Percentiles rank a stretch among this genome's conserved stretches.
Conservation (phyloP, 148 eudicot genomes). For the Spergularia marina region DNA sequence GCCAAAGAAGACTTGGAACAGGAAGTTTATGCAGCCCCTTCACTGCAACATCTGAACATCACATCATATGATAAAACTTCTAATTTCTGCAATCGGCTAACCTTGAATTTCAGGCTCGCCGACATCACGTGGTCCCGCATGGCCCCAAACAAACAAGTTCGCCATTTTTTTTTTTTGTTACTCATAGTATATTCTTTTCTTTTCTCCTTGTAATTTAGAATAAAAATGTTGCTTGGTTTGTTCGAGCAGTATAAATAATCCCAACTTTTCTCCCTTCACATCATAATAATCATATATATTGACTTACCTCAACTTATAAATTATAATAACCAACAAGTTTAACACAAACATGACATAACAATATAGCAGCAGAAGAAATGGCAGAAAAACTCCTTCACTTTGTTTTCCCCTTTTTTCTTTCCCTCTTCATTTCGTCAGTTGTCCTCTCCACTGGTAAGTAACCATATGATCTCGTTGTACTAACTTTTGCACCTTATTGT, state of each 20-base stretch:
- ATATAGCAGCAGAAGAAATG: slow-evolving; percentile 4
- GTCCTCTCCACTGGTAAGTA: slow-evolving; percentile 22
- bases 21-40: neutral
- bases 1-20: neutral
- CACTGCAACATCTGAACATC: too few species aligned
- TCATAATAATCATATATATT: neutral
- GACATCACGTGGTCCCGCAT: slow-evolving; percentile 7
- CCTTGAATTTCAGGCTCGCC: neutral
- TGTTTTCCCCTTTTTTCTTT: slow-evolving; percentile 12
- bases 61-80: too few species aligned
- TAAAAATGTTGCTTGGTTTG: neutral
- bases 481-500: too few species aligned
- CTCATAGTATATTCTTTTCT: slow-evolving; percentile 17
- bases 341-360: neutral
- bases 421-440: slow-evolving; percentile 8
- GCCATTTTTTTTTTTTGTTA: slow-evolving; percentile 5
- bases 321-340: neutral
- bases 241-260: neutral
- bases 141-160: slow-evolving; percentile 3
- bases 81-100: slow-evolving; percentile 1
- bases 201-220: neutral
- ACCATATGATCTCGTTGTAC: neutral
- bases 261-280: neutral
- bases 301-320: neutral
- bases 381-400: slow-evolving; percentile 6